These are phyloP conservation scores for Elaeis guineensis DNA, from an alignment of 176 grass and related monocot species.

Conservation along the genomic window DNA sequence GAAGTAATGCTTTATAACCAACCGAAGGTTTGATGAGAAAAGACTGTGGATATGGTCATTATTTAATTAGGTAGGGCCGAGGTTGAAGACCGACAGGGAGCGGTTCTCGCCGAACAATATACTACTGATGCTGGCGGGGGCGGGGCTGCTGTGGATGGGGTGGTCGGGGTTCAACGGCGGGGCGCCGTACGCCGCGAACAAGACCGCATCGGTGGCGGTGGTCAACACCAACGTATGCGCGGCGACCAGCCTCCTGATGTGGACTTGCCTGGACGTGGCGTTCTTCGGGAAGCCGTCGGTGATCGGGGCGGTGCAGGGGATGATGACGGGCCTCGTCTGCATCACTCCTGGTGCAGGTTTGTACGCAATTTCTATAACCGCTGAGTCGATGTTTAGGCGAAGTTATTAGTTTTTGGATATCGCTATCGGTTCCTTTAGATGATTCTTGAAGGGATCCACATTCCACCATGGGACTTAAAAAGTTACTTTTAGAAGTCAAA, in stretches of 20 bases:
- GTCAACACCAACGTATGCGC: slow-evolving; percentile 42
- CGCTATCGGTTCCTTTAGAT: too few relatives aligned
- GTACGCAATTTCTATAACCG: too few relatives aligned
- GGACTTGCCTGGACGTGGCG: slow-evolving; percentile 31
- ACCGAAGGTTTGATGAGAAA: too few relatives aligned
- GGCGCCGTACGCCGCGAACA: slow-evolving; percentile 29
- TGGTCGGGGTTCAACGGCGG: slow-evolving; percentile 52
- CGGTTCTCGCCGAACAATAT: slow-evolving; percentile 28
- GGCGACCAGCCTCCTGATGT: slow-evolving; percentile 36
- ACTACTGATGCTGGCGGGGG: slow-evolving; percentile 24
- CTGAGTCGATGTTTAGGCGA: too few relatives aligned
- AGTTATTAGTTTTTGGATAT: too few relatives aligned
- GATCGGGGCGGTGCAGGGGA: slow-evolving; percentile 31
- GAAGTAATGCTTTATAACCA: too few relatives aligned
- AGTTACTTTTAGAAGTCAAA: not conserved
- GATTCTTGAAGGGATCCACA: too few relatives aligned
- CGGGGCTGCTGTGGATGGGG: slow-evolving; percentile 38
- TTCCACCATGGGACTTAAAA: too few relatives aligned
- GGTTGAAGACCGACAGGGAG: slow-evolving; percentile 19
- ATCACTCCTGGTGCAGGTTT: slow-evolving; percentile 19
- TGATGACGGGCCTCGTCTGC: slow-evolving; percentile 31
- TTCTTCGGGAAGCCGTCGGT: slow-evolving; percentile 24
- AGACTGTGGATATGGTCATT: too few relatives aligned
- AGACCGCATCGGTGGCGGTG: slow-evolving; percentile 30
- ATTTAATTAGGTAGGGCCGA: slow-evolving; percentile 25